phyloP scores from a whole-genome alignment of 2,329 filamentous ascomycete species.

The Hypoxylon sp. region DNA sequence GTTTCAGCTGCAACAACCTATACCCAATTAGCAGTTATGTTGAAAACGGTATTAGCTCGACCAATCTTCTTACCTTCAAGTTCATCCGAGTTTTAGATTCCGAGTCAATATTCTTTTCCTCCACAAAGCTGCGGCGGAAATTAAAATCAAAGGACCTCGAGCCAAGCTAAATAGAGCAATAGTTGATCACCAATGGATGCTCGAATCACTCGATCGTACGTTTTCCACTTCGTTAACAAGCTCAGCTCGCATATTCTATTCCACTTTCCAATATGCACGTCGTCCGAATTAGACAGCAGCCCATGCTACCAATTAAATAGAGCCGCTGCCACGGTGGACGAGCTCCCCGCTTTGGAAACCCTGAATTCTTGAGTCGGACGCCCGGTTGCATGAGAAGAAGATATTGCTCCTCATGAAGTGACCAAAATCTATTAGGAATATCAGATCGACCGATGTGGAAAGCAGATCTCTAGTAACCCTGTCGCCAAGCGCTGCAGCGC shows the following conservation, averaged over 20 bases:
- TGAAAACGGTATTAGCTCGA: conserved; percentile 18
- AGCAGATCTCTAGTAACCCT: conserved; percentile 43
- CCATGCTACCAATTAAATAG: conserved; percentile 4
- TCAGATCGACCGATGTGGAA: conserved; percentile 44
- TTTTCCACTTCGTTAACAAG: conserved; percentile 8
- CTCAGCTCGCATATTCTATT: conserved; percentile 11
- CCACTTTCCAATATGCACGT: conserved; percentile 10
- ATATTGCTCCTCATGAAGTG: conserved; percentile 26
- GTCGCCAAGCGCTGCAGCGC: conserved; percentile 43
- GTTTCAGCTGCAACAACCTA: conserved; percentile 37
- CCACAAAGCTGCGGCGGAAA: conserved; percentile 1
- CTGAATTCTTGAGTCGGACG: conserved; percentile 7
- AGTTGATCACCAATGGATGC: conserved; percentile 23
- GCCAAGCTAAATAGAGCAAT: conserved; percentile 16
- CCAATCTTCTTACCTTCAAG: conserved; percentile 13
- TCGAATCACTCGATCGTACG: conserved; percentile 11
- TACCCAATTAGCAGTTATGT: conserved; percentile 5
- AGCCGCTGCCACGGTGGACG: background rate
- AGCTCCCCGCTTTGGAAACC: conserved; percentile 3
- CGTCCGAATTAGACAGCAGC: conserved; percentile 2
- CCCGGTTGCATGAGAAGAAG: conserved; percentile 18
- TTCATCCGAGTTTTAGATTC: conserved; percentile 16
- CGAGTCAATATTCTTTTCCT: conserved; percentile 2
- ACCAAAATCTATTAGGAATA: conserved; percentile 37
- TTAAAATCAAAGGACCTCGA: conserved; percentile 19